These are phyloP conservation scores for Gossypium turneri DNA, from an alignment of 345 rosid species.

Conservation along the genomic window DNA sequence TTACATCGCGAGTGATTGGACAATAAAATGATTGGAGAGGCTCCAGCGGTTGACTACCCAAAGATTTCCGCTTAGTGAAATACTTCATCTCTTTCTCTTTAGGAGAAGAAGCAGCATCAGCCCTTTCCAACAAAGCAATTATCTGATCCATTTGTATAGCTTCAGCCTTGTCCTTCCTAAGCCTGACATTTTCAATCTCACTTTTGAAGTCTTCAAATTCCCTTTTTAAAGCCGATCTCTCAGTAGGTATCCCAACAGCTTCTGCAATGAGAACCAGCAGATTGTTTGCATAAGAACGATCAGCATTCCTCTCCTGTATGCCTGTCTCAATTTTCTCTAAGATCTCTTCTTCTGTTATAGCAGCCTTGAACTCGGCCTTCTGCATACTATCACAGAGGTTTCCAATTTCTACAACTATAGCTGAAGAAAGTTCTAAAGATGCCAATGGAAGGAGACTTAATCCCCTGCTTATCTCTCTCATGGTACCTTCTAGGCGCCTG, in stretches of 20 bases:
- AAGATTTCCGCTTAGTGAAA: slow-evolving; percentile 48
- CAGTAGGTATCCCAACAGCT: slow-evolving; percentile 54
- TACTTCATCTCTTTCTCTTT: slow-evolving; percentile 53
- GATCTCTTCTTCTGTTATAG: slow-evolving; percentile 56
- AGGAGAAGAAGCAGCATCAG: slow-evolving; percentile 59
- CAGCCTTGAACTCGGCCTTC: slow-evolving; percentile 55
- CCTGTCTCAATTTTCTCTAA: slow-evolving; percentile 60
- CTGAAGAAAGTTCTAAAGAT: slow-evolving; percentile 47
- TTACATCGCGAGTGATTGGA: slow-evolving; percentile 61
- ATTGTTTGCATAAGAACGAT: slow-evolving; percentile 57
- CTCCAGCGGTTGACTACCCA: slow-evolving; percentile 61
- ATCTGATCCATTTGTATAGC: slow-evolving; percentile 77
- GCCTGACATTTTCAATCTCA: slow-evolving; percentile 55
- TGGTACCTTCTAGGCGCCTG: slow-evolving; percentile 32
- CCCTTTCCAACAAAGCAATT: slow-evolving; percentile 61
- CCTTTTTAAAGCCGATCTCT: slow-evolving; percentile 35
- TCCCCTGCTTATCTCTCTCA: slow-evolving; percentile 51
- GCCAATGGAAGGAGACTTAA: slow-evolving; percentile 55
- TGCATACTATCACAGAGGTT: slow-evolving; percentile 42
- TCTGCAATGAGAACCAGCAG: slow-evolving; percentile 51
- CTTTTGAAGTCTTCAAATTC: slow-evolving; percentile 33
- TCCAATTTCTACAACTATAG: slow-evolving; percentile 36
- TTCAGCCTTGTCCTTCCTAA: slow-evolving; percentile 63
- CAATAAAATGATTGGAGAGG: slow-evolving; percentile 67
- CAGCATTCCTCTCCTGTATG: slow-evolving; percentile 58